phyloP scores from a whole-genome alignment of 345 rosid species.

The Tarenaya hassleriana region DNA sequence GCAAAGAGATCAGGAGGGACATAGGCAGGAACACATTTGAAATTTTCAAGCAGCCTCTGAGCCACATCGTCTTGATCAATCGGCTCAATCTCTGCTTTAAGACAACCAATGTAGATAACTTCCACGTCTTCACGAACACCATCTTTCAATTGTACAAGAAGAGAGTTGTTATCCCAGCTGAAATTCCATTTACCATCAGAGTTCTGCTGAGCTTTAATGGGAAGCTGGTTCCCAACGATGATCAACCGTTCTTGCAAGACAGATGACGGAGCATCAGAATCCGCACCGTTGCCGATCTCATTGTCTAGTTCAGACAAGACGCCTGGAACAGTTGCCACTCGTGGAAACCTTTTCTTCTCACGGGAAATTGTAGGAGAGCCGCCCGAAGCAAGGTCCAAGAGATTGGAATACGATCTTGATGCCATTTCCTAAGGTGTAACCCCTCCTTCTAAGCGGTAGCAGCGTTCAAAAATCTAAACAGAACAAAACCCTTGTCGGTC shows the following conservation, averaged over 20 bases:
- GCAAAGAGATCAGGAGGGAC: slow-evolving; percentile 66
- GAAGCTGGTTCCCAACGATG: slow-evolving; percentile 92
- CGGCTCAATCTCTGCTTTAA: slow-evolving; percentile 59
- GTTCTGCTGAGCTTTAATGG: slow-evolving; percentile 54
- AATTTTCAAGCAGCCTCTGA: slow-evolving; percentile 69
- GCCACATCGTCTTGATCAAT: slow-evolving; percentile 79
- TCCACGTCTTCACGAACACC: slow-evolving; percentile 86
- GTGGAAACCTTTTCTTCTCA: slow-evolving; percentile 71
- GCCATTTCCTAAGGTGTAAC: slow-evolving; percentile 37
- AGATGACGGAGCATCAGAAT: slow-evolving; percentile 85
- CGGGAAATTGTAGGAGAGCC: slow-evolving; percentile 45
- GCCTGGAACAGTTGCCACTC: slow-evolving; percentile 90
- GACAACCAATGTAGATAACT: slow-evolving; percentile 82
- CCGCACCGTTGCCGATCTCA: slow-evolving; percentile 57
- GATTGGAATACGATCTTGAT: slow-evolving; percentile 91
- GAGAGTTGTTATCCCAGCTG: slow-evolving; percentile 92
- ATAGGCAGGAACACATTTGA: slow-evolving; percentile 93
- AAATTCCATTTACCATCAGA: slow-evolving; percentile 49
- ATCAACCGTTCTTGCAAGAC: slow-evolving; percentile 72
- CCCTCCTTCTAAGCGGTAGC: slow-evolving; percentile 17
- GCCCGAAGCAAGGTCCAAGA: slow-evolving; percentile 83
- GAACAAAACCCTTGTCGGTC: no score
- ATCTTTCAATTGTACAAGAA: slow-evolving; percentile 87
- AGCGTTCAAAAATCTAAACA: background rate
- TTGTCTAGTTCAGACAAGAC: slow-evolving; percentile 76